Conservation (phyloP, 495 filamentous ascomycete genomes). For the Xylaria acuta region DNA sequence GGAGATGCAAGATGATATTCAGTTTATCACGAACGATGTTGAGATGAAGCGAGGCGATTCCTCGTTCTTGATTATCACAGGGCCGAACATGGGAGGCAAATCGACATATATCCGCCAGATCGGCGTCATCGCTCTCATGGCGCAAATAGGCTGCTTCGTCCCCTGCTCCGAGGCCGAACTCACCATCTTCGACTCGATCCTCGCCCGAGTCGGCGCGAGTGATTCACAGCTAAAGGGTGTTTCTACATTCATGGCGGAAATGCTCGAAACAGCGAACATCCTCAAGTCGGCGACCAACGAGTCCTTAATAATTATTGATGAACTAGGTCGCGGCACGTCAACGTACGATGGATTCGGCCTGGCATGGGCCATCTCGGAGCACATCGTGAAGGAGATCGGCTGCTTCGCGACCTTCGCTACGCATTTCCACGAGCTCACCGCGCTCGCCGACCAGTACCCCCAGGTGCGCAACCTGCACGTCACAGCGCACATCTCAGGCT, state of each 20-base stretch:
- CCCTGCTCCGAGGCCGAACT: constrained; percentile 89
- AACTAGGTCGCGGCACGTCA: constrained; percentile 96
- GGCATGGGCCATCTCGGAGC: constrained; percentile 97
- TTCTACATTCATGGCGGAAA: constrained; percentile 99
- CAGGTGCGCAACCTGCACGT: constrained; percentile 95
- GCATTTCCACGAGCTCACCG: constrained; percentile 97
- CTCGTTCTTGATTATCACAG: constrained; percentile 95
- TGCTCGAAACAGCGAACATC: constrained; percentile 98
- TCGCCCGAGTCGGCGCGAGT: constrained; percentile 92
- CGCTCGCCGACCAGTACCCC: constrained; percentile 80
- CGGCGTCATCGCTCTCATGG: constrained; percentile 96
- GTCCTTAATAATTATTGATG: constrained; percentile 96
- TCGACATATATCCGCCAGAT: constrained; percentile 99
- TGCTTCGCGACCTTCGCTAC: constrained; percentile 95
- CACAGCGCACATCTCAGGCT: constrained; percentile 87
- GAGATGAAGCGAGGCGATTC: constrained; percentile 78
- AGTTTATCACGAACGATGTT: constrained; percentile 98
- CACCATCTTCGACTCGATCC: constrained; percentile 97
- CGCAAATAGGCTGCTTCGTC: constrained; percentile 96
- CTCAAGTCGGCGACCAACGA: constrained; percentile 95
- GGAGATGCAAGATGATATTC: constrained; percentile 98
- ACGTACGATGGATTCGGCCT: constrained; percentile 99
- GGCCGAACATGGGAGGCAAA: constrained; percentile 99
- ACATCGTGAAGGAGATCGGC: constrained; percentile 93
- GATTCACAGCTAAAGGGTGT: constrained; percentile 98